Base-by-base conservation (phyloP, 2,329 filamentous ascomycete species). In the Parafenestella ontariensis region DNA sequence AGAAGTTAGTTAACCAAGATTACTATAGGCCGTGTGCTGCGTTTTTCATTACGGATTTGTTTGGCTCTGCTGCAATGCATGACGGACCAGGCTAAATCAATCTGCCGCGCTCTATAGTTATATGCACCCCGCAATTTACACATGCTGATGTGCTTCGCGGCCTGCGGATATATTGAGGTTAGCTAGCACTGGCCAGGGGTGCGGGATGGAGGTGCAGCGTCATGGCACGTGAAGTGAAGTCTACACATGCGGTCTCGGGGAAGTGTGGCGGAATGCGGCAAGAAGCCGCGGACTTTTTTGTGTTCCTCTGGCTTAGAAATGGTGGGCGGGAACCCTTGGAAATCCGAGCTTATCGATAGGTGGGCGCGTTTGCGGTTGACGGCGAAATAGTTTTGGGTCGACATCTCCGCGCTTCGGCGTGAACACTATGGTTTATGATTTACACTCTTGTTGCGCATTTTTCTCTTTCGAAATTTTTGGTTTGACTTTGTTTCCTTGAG, bases 321-420 rank as follows among this genome's bases (percentile, higher is more conserved):
- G 36, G 10, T 11, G 5, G 24, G 34, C n/a, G 34, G 34, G 18
- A 43, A 55, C 46, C 45, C 41, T 56, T 56, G 56, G 63, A 62
- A 64, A 66, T 65, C 48, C 26, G 43, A 41, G 52, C 68, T 67
- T 71, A 71, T 71, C 69, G 70, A 72, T 73, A 71, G 63, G 66
- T 39, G 41, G 55, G 56, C 55, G 56, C 56, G 49, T 58, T 61
- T 42, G 52, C n/a, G n/a, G n/a, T n/a, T 59, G 54, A 55, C 47
- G 45, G 54, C 29, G 56, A 53, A 66, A 59, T 59, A 58, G 47
- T 66, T 50, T 51, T 55, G 40, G 54, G 52, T 51, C n/a, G n/a
- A 20, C 52, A 54, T 66, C 57, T 65, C 62, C 63, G 64, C 56
- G 62, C 56, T 58, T 63, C 54, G 58, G 62, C 51, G 48, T 34